phyloP scores from a whole-genome alignment of 164 flowering plant genomes.

The Magnolia changhungtana region DNA sequence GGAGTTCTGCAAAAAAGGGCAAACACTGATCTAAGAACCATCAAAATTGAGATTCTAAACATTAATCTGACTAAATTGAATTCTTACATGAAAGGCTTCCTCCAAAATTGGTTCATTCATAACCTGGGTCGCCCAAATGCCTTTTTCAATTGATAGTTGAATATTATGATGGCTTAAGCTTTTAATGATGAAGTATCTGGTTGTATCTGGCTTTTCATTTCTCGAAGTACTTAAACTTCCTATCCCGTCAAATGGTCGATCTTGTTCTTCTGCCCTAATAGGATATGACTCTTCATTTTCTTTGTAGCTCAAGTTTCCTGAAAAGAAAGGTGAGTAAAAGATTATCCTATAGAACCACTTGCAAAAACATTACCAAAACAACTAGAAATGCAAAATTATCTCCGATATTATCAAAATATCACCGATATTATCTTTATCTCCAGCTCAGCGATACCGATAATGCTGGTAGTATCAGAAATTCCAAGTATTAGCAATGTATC shows the following conservation, averaged over 20 bases:
- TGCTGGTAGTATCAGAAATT: too few relatives aligned
- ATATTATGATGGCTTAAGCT: slow-evolving; percentile 83
- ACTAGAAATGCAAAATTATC: too few relatives aligned
- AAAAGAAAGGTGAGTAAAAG: slow-evolving; percentile 13
- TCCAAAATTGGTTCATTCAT: slow-evolving; percentile 92
- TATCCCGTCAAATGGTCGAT: slow-evolving; percentile 15
- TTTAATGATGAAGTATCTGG: slow-evolving; percentile 86
- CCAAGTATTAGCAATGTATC: too few relatives aligned
- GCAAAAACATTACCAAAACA: too few relatives aligned
- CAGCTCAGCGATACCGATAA: too few relatives aligned
- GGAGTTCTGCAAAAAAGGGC: slow-evolving; percentile 67
- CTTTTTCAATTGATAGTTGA: slow-evolving; percentile 70
- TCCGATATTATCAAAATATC: too few relatives aligned
- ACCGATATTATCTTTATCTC: too few relatives aligned
- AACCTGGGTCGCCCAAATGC: slow-evolving; percentile 96
- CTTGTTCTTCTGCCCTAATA: slow-evolving; percentile 27
- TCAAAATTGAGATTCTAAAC: slow-evolving; percentile 12
- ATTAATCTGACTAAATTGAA: slow-evolving; percentile 10
- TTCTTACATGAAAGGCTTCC: slow-evolving; percentile 82
- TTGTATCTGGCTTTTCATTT: slow-evolving; percentile 32
- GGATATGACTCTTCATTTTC: slow-evolving; percentile 35
- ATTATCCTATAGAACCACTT: too few relatives aligned
- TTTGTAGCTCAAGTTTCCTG: slow-evolving; percentile 53
- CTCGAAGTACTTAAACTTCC: slow-evolving; percentile 26
- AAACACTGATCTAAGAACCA: slow-evolving; percentile 22